Evolutionary conservation across 129 eudicot species (phyloP).

Genomic region (Arctium minus): DNA sequence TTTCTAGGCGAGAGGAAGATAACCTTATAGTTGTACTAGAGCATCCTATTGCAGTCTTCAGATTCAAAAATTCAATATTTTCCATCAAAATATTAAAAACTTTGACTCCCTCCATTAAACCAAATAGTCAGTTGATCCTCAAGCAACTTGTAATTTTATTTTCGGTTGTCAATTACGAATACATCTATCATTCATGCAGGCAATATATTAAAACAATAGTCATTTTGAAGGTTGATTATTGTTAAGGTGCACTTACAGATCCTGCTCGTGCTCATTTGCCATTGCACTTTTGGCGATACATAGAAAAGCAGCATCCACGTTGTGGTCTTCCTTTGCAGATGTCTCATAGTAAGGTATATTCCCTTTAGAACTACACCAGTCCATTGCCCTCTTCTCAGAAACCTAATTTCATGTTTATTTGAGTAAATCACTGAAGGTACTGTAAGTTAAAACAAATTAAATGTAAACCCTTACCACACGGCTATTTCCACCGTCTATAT

Average conservation of each 20-base stretch:
- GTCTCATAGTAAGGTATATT: constrained; percentile 89
- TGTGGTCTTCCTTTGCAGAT: constrained; percentile 86
- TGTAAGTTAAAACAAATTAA: neutral
- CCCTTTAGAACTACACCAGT: constrained; percentile 92
- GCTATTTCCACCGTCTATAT: constrained; percentile 93
- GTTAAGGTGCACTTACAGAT: constrained; percentile 56
- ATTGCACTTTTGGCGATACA: constrained; percentile 72
- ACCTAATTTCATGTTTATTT: constrained; percentile 38
- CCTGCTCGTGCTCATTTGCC: constrained; percentile 79
- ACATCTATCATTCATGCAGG: neutral
- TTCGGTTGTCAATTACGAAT: neutral
- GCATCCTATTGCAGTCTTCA: neutral
- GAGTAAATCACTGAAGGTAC: neutral
- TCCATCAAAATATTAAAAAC: neutral
- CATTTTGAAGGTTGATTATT: neutral
- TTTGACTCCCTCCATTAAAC: neutral
- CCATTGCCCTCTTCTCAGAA: constrained; percentile 75
- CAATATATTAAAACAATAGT: neutral
- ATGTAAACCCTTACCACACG: constrained; percentile 57
- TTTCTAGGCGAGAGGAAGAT: neutral
- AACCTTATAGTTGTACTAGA: neutral
- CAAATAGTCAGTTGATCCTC: neutral
- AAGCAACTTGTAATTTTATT: neutral
- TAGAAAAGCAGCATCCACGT: constrained; percentile 76
- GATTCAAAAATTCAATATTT: neutral